phyloP scores from a whole-genome alignment of 352 stramenopile genomes.

The Aphanomyces cochlioides region DNA sequence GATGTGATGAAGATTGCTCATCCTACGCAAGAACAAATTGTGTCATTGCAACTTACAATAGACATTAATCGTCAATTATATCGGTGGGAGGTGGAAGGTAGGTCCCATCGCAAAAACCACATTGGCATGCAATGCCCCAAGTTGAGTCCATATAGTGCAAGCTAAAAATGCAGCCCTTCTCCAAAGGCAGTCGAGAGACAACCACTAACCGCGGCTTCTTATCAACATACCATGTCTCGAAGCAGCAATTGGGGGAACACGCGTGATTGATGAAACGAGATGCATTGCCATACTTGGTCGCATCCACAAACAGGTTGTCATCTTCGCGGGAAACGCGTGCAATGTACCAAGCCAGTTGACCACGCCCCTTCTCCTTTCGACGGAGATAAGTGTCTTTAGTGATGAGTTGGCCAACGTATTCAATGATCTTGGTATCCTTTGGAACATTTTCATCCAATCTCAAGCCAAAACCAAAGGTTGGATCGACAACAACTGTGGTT shows the following conservation, averaged over 20 bases:
- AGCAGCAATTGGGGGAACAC: neutral
- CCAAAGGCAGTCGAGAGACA: neutral
- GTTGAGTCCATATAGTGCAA: neutral
- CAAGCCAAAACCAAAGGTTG: neutral
- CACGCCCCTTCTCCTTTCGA: neutral
- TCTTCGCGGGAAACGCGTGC: neutral
- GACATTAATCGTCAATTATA: too few species aligned
- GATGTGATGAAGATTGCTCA: too few species aligned
- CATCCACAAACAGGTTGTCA: neutral
- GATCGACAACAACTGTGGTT: neutral
- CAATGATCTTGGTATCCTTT: neutral
- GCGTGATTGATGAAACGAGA: neutral
- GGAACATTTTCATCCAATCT: slow-evolving; percentile 1
- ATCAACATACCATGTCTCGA: slow-evolving; percentile 6
- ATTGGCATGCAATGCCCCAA: neutral
- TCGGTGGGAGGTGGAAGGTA: neutral
- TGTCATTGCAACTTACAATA: too few species aligned
- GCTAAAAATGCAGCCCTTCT: neutral
- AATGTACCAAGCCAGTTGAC: neutral
- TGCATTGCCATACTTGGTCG: neutral
- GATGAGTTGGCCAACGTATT: slow-evolving; percentile 9
- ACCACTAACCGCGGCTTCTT: neutral
- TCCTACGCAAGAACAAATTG: too few species aligned
- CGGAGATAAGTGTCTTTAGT: neutral
- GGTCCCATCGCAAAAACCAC: neutral